Evolutionary conservation across 192 early-diverging fungal species (phyloP), one percentile per base, ranked within the genome.

Genomic region (Kappamyces sp.): DNA sequence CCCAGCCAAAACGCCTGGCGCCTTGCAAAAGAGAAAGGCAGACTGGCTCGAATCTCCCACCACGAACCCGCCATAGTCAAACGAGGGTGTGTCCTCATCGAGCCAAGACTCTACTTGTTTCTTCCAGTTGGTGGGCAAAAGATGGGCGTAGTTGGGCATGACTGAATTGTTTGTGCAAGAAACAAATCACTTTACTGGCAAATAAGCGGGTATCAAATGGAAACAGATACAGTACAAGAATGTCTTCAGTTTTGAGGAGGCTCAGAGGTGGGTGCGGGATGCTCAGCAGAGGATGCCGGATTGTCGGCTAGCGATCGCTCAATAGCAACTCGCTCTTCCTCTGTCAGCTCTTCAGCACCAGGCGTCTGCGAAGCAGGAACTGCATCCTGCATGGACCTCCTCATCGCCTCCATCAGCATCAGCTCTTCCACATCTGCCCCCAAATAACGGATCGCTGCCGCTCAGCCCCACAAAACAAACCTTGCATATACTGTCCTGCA

Each of bases 51-150:
- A 75, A 63, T 94, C 87, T 59, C 93, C 92, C 30, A 98, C 95
- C 29, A 98, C 95, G 60, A 84, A 96, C 52, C 95, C 95, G 36
- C 95, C 95, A 67, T 92, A 96, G 71, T 98, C 95, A 67, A 98
- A 96, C 12, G 90, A 91, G 4, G 95, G 92, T n/a, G 88, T 88
- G 71, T 98, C 95, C 66, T 98, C 93, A 65, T 84, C 74, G 6
- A 97, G 76, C 89, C 91, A 97, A 47, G 71, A 70, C n/a, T 84
- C 66, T 46, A 97, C 86, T 35, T 79, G 68, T 35, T 78, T 69
- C 50, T 87, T 84, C 76, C 80, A 91, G 51, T 78, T 78, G 6
- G 81, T 71, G 4, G 91, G 87, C 6, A 94, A 79, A 40, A 96
- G 77, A 60, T 93, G 83, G 7, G 70, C 70, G 55, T 76, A 73